Conservation (phyloP, 306 rosid genomes). For the Glycyrrhiza uralensis region DNA sequence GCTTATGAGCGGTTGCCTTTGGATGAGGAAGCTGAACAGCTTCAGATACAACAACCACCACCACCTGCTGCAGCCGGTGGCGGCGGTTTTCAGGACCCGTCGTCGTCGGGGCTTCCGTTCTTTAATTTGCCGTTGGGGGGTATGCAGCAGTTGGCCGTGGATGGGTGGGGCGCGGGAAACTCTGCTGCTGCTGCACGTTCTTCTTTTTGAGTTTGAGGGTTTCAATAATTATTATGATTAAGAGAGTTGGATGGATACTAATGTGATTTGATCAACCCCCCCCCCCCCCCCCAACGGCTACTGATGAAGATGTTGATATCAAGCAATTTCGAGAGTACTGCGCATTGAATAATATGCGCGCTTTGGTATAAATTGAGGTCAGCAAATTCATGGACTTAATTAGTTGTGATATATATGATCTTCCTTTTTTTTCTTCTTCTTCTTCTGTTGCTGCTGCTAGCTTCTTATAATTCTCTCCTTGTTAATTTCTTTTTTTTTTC, state of each 20-base stretch:
- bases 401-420: too few relatives aligned
- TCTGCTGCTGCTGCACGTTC: slow-evolving; percentile 42
- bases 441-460: neutral
- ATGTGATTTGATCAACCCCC: neutral
- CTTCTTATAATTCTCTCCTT: too few relatives aligned
- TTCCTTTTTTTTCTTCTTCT: neutral
- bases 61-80: slow-evolving; percentile 30
- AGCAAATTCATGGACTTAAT: slow-evolving; percentile 37
- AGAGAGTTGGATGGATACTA: neutral
- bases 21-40: slow-evolving; percentile 58
- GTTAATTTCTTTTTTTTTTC: too few relatives aligned
- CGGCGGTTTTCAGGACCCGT: slow-evolving; percentile 52
- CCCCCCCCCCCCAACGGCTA: too few relatives aligned
- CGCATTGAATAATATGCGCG: too few relatives aligned
- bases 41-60: slow-evolving; percentile 49
- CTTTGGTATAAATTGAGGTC: slow-evolving; percentile 52
- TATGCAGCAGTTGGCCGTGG: slow-evolving; percentile 67
- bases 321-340: neutral
- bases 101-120: slow-evolving; percentile 75
- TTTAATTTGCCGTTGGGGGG: slow-evolving; percentile 67
- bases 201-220: slow-evolving; percentile 36
- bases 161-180: slow-evolving; percentile 54
- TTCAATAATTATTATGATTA: too few relatives aligned
- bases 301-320: neutral
- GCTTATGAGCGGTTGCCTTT: slow-evolving; percentile 81